Conservation (phyloP, 257 asterid genomes). For the Henckelia pumila region DNA sequence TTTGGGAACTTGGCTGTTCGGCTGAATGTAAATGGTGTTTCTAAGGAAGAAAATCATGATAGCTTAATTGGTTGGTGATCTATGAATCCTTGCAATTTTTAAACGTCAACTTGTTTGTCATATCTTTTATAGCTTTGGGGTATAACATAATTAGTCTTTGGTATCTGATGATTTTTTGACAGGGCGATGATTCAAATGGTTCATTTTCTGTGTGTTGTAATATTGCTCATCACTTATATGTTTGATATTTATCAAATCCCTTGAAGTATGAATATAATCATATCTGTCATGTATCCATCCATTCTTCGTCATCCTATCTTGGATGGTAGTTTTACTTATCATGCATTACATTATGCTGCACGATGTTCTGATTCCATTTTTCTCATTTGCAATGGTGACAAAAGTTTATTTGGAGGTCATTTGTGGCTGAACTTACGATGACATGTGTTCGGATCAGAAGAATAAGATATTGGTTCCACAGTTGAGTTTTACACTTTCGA, state of each 20-base stretch:
- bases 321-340: not conserved
- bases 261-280: not conserved
- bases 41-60: not conserved
- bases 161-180: not conserved
- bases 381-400: not conserved
- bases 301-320: not conserved
- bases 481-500: not conserved
- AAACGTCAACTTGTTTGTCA: not conserved
- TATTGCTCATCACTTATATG: not conserved
- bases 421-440: not conserved
- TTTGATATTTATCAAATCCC: not conserved
- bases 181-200: not conserved
- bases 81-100: not conserved
- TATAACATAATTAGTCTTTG: not conserved
- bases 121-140: not conserved
- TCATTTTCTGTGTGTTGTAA: not conserved
- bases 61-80: not conserved
- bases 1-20: not conserved
- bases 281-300: not conserved
- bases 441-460: not conserved
- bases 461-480: not conserved
- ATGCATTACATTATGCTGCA: not conserved
- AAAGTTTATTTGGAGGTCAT: not conserved
- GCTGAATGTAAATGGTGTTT: not conserved
- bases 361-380: no score